Percentiles rank a stretch among this genome's conserved stretches.
Conservation (phyloP, 202 grass and related monocot species). For the Dendrocalamus latiflorus region DNA sequence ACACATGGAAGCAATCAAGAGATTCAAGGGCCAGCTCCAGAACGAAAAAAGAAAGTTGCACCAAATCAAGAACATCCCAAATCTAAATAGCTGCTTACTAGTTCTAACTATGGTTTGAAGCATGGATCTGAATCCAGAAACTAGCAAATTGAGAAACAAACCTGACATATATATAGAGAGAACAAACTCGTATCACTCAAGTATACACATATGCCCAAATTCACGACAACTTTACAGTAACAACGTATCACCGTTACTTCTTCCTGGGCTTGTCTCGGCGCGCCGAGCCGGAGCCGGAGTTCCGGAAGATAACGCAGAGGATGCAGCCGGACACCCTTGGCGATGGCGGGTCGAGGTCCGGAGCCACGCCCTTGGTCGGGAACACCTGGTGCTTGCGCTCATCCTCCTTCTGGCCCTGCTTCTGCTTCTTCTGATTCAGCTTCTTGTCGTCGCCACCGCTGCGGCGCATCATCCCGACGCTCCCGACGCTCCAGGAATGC, state of each 20-base stretch:
- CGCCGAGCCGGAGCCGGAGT: background rate
- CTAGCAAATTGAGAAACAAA: background rate
- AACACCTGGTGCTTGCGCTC: conserved; percentile 41
- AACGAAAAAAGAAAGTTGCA: background rate
- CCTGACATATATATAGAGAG: conserved; percentile 23
- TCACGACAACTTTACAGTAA: conserved; percentile 25
- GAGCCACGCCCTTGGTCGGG: conserved; percentile 47
- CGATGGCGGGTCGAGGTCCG: conserved; percentile 65
- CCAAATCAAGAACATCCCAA: conserved; percentile 12
- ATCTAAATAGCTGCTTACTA: conserved; percentile 20
- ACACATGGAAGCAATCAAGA: conserved; percentile 39
- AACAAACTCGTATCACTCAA: conserved; percentile 21
- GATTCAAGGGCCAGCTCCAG: background rate
- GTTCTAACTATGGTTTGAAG: background rate
- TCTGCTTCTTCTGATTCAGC: conserved; percentile 13
- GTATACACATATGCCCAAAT: conserved; percentile 34
- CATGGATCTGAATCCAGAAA: conserved; percentile 40
- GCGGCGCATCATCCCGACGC: conserved; percentile 36
- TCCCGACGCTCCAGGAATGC: conserved; percentile 68
- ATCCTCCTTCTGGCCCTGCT: conserved; percentile 22
- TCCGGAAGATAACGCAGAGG: conserved; percentile 56
- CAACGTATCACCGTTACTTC: conserved; percentile 18
- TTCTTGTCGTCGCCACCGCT: background rate
- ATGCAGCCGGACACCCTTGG: conserved; percentile 78
- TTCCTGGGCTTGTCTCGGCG: conserved; percentile 37